A percentile compares a stretch with the other conserved stretches of the same genome.
These are phyloP conservation scores for Leishmania aethiopica DNA, from an alignment of 208 protist genomes.

Conservation along the genomic window DNA sequence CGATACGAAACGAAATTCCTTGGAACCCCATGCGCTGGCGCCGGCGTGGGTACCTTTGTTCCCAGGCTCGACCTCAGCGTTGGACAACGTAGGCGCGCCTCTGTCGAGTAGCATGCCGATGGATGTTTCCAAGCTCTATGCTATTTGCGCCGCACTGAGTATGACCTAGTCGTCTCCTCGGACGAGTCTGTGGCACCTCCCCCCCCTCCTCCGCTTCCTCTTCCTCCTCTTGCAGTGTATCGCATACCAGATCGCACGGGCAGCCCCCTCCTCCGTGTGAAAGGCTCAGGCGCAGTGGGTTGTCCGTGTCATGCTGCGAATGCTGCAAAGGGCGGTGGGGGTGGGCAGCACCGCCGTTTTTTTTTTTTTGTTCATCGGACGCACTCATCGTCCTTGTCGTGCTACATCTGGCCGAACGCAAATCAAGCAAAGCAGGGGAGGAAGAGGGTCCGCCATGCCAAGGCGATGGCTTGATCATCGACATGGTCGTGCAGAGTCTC, in stretches of 20 bases:
- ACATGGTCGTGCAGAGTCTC: background rate
- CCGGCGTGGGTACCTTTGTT: conserved; percentile 24
- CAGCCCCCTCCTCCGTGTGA: background rate
- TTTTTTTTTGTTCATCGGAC: background rate
- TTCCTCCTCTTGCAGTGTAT: background rate
- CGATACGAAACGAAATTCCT: background rate
- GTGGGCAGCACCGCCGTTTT: background rate
- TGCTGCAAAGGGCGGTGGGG: background rate
- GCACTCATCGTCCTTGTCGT: background rate
- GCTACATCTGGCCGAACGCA: background rate
- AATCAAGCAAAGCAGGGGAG: too few relatives aligned
- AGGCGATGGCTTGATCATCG: background rate
- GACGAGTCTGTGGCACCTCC: background rate
- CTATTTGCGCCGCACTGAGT: conserved; percentile 44
- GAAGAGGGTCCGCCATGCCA: background rate
- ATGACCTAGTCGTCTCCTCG: conserved; percentile 18
- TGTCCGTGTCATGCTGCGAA: background rate
- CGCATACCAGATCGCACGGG: background rate
- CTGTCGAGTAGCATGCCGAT: background rate
- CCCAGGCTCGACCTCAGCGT: background rate
- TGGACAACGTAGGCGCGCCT: background rate
- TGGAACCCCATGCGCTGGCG: background rate
- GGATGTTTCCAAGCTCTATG: conserved; percentile 28
- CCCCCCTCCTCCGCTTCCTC: background rate
- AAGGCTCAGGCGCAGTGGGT: background rate